These are phyloP conservation scores for Cadophora luteo-olivacea DNA, from an alignment of 2,329 filamentous ascomycete species.

Conservation along the genomic window DNA sequence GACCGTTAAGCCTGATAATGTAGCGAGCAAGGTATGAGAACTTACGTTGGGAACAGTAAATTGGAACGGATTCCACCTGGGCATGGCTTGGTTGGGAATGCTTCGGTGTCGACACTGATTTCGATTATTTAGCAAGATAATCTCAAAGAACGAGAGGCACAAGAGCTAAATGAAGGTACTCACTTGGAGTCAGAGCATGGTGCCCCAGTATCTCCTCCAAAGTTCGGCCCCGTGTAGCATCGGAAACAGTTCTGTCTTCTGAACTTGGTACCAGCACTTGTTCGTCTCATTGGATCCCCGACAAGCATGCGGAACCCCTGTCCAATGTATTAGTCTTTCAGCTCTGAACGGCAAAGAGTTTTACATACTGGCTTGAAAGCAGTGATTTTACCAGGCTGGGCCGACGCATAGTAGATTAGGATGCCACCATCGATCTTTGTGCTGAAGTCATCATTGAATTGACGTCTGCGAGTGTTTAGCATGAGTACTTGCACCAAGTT, in stretches of 20 bases:
- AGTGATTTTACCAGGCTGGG: constrained; percentile 23
- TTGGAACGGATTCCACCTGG: constrained; percentile 44
- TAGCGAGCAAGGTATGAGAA: neutral
- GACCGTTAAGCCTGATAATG: neutral
- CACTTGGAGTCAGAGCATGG: constrained; percentile 11
- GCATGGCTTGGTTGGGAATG: constrained; percentile 37
- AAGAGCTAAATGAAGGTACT: neutral
- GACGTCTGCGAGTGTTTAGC: constrained; percentile 9
- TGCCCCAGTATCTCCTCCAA: constrained; percentile 23
- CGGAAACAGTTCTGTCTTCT: constrained; percentile 28
- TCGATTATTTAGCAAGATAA: neutral
- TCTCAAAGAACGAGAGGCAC: neutral
- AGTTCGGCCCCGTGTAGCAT: constrained; percentile 29
- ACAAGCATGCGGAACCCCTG: constrained; percentile 33
- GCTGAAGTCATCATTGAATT: constrained; percentile 32
- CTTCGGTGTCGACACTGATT: constrained; percentile 17
- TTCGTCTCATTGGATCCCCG: constrained; percentile 23
- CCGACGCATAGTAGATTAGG: constrained; percentile 30
- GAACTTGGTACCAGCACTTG: constrained; percentile 16
- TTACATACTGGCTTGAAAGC: constrained; percentile 31
- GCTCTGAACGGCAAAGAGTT: neutral
- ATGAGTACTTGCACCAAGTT: no score
- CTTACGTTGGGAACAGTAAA: constrained; percentile 40
- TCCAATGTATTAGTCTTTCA: neutral
- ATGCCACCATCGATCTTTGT: constrained; percentile 25